A percentile compares a stretch with the other conserved stretches of the same genome.
phyloP scores from a whole-genome alignment of 2,329 filamentous ascomycete genomes.

The Colletotrichum tropicicola region DNA sequence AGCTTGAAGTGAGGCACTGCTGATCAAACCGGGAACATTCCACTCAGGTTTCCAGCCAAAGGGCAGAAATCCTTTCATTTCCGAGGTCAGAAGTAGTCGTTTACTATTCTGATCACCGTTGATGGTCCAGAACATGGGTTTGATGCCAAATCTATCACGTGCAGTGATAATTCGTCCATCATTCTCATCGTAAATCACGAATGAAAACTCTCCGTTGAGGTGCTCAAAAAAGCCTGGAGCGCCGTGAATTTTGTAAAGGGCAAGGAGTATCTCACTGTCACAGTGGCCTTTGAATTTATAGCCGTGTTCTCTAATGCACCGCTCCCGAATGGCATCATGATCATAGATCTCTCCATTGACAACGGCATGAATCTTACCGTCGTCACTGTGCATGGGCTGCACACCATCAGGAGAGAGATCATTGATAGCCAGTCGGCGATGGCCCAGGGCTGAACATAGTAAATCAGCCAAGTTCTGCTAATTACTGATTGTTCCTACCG shows the following conservation, averaged over 20 bases:
- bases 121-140: slow-evolving; percentile 62
- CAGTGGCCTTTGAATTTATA: slow-evolving; percentile 55
- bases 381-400: slow-evolving; percentile 54
- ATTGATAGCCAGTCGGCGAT: slow-evolving; percentile 61
- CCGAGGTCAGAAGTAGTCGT: slow-evolving; percentile 57
- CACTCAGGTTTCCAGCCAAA: slow-evolving; percentile 62
- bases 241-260: slow-evolving; percentile 59
- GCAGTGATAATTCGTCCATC: slow-evolving; percentile 53
- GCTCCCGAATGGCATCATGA: slow-evolving; percentile 52
- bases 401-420: slow-evolving; percentile 54
- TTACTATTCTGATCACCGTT: slow-evolving; percentile 20
- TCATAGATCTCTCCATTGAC: slow-evolving; percentile 69
- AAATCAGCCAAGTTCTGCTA: not conserved
- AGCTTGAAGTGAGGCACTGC: slow-evolving; percentile 53
- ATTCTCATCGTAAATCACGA: slow-evolving; percentile 56
- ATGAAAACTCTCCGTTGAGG: slow-evolving; percentile 63
- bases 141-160: slow-evolving; percentile 65
- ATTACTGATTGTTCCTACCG: not conserved
- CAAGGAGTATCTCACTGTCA: slow-evolving; percentile 62
- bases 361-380: slow-evolving; percentile 56
- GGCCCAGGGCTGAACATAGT: slow-evolving; percentile 45
- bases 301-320: slow-evolving; percentile 40
- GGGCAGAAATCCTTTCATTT: slow-evolving; percentile 62
- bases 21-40: slow-evolving; percentile 57
- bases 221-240: slow-evolving; percentile 43